Evolutionary conservation across 441 rosid species (phyloP).

Genomic region (Syzygium malaccense): DNA sequence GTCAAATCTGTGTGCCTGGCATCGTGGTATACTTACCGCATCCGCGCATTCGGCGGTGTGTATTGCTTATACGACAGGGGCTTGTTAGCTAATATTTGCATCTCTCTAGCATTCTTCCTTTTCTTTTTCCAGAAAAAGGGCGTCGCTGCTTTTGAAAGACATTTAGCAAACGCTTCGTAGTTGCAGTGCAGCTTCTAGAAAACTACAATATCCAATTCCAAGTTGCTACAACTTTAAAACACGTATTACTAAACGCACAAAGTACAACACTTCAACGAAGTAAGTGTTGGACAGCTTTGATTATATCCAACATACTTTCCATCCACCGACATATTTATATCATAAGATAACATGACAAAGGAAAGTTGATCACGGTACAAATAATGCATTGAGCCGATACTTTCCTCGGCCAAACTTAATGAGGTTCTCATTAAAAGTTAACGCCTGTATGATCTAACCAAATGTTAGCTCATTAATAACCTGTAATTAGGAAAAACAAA

Average conservation of each 20-base stretch:
- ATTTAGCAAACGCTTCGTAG: background rate
- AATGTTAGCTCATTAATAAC: background rate
- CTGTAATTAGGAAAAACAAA: background rate
- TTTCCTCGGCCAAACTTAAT: background rate
- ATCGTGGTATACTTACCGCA: background rate
- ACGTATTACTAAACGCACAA: background rate
- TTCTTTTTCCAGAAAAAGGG: background rate
- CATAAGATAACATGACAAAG: background rate
- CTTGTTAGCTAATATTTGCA: background rate
- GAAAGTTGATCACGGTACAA: background rate
- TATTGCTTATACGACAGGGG: background rate
- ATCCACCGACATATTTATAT: background rate
- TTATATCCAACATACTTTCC: background rate
- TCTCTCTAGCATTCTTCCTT: background rate
- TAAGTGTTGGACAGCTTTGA: background rate
- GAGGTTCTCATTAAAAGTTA: background rate
- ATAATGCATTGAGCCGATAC: background rate
- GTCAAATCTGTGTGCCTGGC: background rate
- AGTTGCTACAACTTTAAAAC: background rate
- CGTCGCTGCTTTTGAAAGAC: background rate
- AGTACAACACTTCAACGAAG: no score
- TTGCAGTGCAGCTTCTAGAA: background rate
- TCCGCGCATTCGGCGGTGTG: background rate
- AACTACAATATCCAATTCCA: background rate
- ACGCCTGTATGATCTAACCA: fast-evolving